A percentile compares a stretch with the other conserved stretches of the same genome.
Evolutionary conservation across 2,329 filamentous ascomycete genomes (phyloP).

Genomic region (Fusarium verticillioides): DNA sequence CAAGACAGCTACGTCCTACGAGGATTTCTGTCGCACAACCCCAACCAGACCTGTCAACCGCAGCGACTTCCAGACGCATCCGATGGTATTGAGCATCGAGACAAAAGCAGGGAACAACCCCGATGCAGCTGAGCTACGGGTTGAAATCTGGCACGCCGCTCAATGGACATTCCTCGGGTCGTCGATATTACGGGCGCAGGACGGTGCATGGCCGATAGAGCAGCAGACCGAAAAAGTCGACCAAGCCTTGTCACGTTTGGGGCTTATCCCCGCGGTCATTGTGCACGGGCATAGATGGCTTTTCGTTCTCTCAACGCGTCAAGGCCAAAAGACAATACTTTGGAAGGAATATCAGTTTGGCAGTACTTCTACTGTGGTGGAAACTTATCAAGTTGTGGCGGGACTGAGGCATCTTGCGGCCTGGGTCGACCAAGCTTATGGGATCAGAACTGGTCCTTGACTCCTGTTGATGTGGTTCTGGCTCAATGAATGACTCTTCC

Average conservation of each 20-base stretch:
- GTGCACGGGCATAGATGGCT: background rate
- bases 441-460: background rate
- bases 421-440: background rate
- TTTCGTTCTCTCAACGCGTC: background rate
- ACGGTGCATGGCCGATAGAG: background rate
- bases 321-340: background rate
- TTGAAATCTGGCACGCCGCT: background rate
- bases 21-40: background rate
- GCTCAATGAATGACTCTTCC: fast-evolving
- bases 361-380: background rate
- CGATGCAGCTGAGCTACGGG: background rate
- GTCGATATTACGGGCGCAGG: background rate
- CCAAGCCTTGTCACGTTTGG: background rate
- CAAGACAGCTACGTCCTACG: background rate
- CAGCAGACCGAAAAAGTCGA: background rate
- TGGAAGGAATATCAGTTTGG: background rate
- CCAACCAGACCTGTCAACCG: background rate
- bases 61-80: background rate
- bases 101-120: background rate
- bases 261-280: background rate
- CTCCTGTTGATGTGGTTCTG: fast-evolving
- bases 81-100: background rate
- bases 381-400: background rate
- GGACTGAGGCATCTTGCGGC: background rate
- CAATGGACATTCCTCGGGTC: background rate